phyloP scores from a whole-genome alignment of 2,329 filamentous ascomycete genomes.

The Immersiporthe knoxdaviesiana region DNA sequence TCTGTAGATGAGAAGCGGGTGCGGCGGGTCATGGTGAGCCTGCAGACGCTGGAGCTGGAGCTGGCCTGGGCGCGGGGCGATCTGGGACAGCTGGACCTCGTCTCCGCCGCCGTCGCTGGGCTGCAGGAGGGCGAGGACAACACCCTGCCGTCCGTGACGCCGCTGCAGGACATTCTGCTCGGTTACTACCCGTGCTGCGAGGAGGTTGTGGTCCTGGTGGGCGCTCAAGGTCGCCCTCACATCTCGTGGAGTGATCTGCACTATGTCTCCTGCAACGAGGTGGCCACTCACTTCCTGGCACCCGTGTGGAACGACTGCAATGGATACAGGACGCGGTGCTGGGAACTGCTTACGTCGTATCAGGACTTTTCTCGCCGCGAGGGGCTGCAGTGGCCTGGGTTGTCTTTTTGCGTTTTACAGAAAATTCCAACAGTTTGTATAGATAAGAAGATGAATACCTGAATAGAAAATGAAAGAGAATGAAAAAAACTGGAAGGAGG shows the following conservation, averaged over 20 bases:
- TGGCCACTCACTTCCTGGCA: background rate
- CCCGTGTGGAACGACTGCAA: background rate
- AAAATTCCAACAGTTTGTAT: background rate
- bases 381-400: background rate
- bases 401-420: conserved; percentile 8
- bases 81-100: background rate
- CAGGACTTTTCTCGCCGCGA: background rate
- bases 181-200: conserved; percentile 1
- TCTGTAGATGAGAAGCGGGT: conserved; percentile 9
- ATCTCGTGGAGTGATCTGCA: conserved; percentile 9
- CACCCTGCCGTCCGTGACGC: background rate
- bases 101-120: background rate
- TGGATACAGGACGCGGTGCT: background rate
- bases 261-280: background rate
- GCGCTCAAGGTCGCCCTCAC: background rate
- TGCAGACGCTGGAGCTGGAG: conserved; percentile 6
- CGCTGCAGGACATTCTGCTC: background rate
- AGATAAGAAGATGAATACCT: background rate
- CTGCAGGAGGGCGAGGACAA: background rate
- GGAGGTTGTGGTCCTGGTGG: conserved; percentile 6
- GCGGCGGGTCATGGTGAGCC: conserved; percentile 6
- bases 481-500: too few relatives aligned
- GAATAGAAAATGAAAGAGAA: background rate
- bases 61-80: background rate
- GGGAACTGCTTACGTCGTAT: background rate